phyloP scores from a whole-genome alignment of 352 stramenopile species.

The Phytophthora gonapodyides region DNA sequence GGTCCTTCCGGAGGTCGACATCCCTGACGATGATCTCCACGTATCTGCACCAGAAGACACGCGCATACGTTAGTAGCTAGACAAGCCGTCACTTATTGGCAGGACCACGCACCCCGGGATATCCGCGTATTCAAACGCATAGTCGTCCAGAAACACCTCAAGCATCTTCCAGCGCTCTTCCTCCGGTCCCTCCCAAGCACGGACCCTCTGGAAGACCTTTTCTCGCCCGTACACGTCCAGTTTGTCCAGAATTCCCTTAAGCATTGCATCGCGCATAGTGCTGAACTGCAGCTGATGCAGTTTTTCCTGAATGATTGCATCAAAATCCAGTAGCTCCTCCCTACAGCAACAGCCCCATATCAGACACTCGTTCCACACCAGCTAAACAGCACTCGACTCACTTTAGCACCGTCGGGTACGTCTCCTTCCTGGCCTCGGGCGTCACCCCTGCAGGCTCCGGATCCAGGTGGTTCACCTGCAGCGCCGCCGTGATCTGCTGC shows the following conservation, averaged over 20 bases:
- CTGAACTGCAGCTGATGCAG: slow-evolving; percentile 18
- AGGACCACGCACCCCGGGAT: slow-evolving; percentile 39
- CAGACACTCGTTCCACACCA: neutral
- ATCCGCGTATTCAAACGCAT: slow-evolving; percentile 43
- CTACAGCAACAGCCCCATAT: slow-evolving; percentile 6
- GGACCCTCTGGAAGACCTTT: slow-evolving; percentile 31
- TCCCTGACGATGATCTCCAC: slow-evolving; percentile 51
- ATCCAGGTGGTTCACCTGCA: slow-evolving; percentile 31
- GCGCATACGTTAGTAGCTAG: neutral
- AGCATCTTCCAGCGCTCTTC: slow-evolving; percentile 31
- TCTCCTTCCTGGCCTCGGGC: slow-evolving; percentile 27
- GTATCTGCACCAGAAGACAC: slow-evolving; percentile 16
- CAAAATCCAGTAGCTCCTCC: slow-evolving; percentile 25
- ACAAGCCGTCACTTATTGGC: neutral
- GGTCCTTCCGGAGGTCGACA: slow-evolving; percentile 22
- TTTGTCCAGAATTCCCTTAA: slow-evolving; percentile 17
- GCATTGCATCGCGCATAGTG: neutral
- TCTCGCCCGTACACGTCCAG: slow-evolving; percentile 33
- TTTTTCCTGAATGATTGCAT: slow-evolving; percentile 27
- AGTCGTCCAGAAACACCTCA: slow-evolving; percentile 46
- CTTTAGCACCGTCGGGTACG: slow-evolving; percentile 26
- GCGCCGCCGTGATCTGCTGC: slow-evolving; percentile 26
- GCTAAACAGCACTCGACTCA: neutral
- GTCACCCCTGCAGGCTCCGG: slow-evolving; percentile 26
- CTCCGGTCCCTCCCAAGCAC: slow-evolving; percentile 19